Base-by-base conservation (phyloP, 2,329 filamentous ascomycete genomes). In the Chlorencoelia australis region DNA sequence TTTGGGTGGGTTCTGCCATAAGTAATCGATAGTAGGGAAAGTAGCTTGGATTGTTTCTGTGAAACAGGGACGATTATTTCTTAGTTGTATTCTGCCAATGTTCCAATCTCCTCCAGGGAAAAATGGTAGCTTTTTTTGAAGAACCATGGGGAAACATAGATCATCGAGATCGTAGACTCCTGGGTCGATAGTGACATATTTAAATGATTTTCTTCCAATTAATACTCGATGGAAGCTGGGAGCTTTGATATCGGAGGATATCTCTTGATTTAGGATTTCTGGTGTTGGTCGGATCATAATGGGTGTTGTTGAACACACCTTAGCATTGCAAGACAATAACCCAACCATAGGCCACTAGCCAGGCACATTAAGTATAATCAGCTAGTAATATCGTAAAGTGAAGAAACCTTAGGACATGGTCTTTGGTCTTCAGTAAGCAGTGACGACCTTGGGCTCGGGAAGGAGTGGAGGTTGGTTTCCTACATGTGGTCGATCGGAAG, bases 21-120 rank as follows among this genome's bases (percentile, higher is more conserved):
- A 40, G 26, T 51, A 48, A 9, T 39, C 44, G 40, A 64, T 53
- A 1, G 53, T 52, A 5, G 57, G 53, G 1, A 64, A 43, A 20
- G 45, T 33, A 29, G 40, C 43, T 13, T 49, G 50, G 31, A 42
- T 37, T 11, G 48, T 49, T 27, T 44, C 34, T 25, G 48, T 35
- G 39, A 62, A 61, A 43, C 42, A 39, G 30, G 41, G 40, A 26
- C 32, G 39, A 17, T 51, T 55, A 2, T 41, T 50, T 5, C 39
- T 30, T 24, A 47, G 44, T 16, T 51, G 46, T 27, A 66, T 49
- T 21, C 54, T 54, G 30, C 54, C 63, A 30, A 49, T 44, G 38
- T 64, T 66, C 62, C 62, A 66, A 42, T 61, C 55, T 8, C 61
- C 60, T 1, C 49, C 31, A 1, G 60, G 60, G 11, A 65, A 57